Base-by-base conservation (phyloP, 2,329 filamentous ascomycete genomes). In the Fonsecaea pedrosoi region DNA sequence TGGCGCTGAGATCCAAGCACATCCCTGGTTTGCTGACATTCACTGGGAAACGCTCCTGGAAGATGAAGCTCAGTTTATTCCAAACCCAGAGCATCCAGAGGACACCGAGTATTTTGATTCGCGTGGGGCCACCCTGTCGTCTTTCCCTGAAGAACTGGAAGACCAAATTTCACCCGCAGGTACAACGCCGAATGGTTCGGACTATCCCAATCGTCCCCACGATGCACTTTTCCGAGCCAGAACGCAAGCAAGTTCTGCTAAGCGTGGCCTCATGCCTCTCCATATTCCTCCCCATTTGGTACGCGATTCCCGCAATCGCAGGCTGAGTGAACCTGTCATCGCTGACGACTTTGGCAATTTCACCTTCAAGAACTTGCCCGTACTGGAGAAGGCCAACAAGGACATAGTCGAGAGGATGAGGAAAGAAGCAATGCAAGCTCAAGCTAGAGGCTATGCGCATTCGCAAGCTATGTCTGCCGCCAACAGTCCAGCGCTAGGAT, bases 91-190 rank as follows among this genome's bases (percentile, higher is more conserved):
- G 75, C 94, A 99, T 72, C 94, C 92, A 0, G 95, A 99, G 77
- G 94, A 99, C 75, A 99, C 95, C 0, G 96, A 99, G 75, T 99
- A 99, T 76, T 99, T 99, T 73, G 95, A 99, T 79, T 81, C 92
- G 25, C 87, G 95, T 71, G 95, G 95, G 34, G 95, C 95, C 15
- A 96, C 93, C 0, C 84, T 98, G 71, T 92, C 97, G 74, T 91
- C 92, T 2, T 99, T 99, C 77, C 89, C 91, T 0, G 93, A 97
- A 70, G 95, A 99, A 77, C 90, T 97, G 74, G 94, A 98, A 76
- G 95, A 98, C 73, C 92, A 96, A 75, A 80, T 85, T 50, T 90
- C 92, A 0, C 91, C 93, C 8, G 88, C 90, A n/a, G 85, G 87
- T 1, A 86, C 87, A 0, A 87, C 91, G 1, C 65, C 70, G 37